Base-by-base conservation (phyloP, 352 stramenopile species). In the Pythium myriotylum region DNA sequence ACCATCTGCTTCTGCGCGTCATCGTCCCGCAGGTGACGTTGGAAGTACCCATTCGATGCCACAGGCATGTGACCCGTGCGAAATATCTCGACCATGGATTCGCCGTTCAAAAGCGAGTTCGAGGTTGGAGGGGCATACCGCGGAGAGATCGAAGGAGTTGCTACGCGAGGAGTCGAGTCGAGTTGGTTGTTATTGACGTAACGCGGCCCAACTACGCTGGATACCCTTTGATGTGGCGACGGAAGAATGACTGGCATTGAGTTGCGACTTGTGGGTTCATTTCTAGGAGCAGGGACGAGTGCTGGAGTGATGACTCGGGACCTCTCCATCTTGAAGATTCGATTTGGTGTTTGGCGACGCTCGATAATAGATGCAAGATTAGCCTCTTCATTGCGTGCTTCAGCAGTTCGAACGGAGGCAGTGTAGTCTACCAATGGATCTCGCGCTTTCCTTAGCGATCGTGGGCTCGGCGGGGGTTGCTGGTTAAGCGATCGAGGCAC, bases 81-180 rank as follows among this genome's bases (percentile, higher is more conserved):
- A 17, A 94, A 68, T 23, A 94, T 86, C 39, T 88, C 67, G 27
- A 92, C 69, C 78, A 94, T 94, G 54, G 91, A 73, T 16, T 77
- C 68, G 0, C 81, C 72, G 16, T 66, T 64, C 23, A 94, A 67
- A 4, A 94, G 66, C 33, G 77, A 50, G 0, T 53, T 50, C 0
- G 66, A 51, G 0, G 59, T 17, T 5, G 59, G 63, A 13, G 43
- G 41, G 16, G 43, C 16, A 55, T 51, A 43, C 29, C 24, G 45
- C 2, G 37, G 19, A 20, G 19, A 40, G 12, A 10, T 19, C 3
- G 47, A 19, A 17, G 49, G 23, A 1, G 27, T 6, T 4, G 5
- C 35, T 29, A 7, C 7, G 16, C 52, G 53, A 32, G 40, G 46
- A 10, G 53, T 59, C 32, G 17, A 49, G 16, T 70, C 45, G 19